A percentile compares a stretch with the other conserved stretches of the same genome.
Conservation (phyloP, 163 green algal genomes). For the Chloroidium sp. region DNA sequence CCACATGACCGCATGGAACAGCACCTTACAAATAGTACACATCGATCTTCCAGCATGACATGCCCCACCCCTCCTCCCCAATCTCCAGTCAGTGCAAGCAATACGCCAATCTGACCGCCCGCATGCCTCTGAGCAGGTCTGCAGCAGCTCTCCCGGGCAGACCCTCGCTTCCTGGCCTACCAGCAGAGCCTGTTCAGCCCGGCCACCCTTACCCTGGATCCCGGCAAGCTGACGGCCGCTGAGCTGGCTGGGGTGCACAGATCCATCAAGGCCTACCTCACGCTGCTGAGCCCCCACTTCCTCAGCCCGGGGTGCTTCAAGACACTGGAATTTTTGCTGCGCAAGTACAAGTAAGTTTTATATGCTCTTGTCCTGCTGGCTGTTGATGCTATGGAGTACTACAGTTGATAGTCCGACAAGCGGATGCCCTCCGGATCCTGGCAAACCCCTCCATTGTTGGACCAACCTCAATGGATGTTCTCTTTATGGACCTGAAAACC, state of each 20-base stretch:
- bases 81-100: too few species aligned
- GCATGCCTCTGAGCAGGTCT: constrained; percentile 49
- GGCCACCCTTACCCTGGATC: constrained; percentile 24
- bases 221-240: constrained; percentile 45
- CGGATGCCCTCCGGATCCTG: too few species aligned
- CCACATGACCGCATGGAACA: neutral
- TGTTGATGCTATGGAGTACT: neutral
- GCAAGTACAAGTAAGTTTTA: constrained; percentile 63
- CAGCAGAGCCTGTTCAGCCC: constrained; percentile 62
- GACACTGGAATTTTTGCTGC: constrained; percentile 82
- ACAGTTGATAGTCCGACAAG: too few species aligned
- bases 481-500: too few species aligned
- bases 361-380: neutral
- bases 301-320: constrained; percentile 62
- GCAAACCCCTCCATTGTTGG: too few species aligned
- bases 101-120: neutral
- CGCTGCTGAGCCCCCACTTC: constrained; percentile 69
- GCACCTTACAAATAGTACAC: neutral
- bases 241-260: constrained; percentile 52
- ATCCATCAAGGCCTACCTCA: constrained; percentile 55
- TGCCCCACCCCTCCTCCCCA: too few species aligned
- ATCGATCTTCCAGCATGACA: neutral
- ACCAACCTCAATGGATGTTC: too few species aligned
- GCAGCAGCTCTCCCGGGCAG: constrained; percentile 51
- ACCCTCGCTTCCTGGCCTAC: constrained; percentile 60